Evolutionary conservation across 2,329 filamentous ascomycete genomes (phyloP).

Genomic region (Fusarium subtropicale): DNA sequence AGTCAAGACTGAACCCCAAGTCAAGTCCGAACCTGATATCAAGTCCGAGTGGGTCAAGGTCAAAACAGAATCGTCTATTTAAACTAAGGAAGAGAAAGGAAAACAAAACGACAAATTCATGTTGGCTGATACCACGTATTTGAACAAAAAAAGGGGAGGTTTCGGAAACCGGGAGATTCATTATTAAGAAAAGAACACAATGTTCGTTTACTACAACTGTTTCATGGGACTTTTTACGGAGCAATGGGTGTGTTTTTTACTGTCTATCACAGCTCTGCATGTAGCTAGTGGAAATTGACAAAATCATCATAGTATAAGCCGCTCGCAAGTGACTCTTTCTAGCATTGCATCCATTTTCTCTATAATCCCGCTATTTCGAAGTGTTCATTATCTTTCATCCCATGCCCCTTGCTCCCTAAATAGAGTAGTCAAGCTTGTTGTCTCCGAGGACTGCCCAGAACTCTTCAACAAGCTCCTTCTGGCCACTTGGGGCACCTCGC

Average conservation of each 20-base stretch:
- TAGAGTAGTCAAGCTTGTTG: conserved; percentile 61
- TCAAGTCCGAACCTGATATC: conserved; percentile 63
- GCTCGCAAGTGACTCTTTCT: conserved; percentile 7
- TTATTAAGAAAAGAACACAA: conserved; percentile 9
- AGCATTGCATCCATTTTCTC: conserved; percentile 9
- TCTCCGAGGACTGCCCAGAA: conserved; percentile 72
- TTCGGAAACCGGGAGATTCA: neutral
- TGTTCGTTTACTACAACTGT: conserved; percentile 36
- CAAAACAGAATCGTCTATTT: conserved; percentile 1
- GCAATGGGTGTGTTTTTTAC: conserved; percentile 35
- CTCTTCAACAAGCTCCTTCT: conserved; percentile 72
- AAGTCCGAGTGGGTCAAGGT: conserved; percentile 53
- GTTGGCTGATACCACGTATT: conserved; percentile 41
- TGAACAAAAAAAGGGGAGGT: conserved; percentile 23
- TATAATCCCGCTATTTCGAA: neutral
- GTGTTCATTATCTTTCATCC: neutral
- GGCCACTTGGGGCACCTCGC: conserved; percentile 68
- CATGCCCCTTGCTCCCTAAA: conserved; percentile 26
- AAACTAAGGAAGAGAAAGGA: neutral
- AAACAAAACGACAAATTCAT: conserved; percentile 7
- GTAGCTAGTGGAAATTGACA: conserved; percentile 34
- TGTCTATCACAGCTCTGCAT: conserved; percentile 30
- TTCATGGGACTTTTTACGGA: conserved; percentile 42
- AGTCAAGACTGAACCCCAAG: conserved; percentile 71
- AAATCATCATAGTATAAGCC: conserved; percentile 16